Conservation (phyloP, 345 rosid genomes). For the Gossypioides kirkii region DNA sequence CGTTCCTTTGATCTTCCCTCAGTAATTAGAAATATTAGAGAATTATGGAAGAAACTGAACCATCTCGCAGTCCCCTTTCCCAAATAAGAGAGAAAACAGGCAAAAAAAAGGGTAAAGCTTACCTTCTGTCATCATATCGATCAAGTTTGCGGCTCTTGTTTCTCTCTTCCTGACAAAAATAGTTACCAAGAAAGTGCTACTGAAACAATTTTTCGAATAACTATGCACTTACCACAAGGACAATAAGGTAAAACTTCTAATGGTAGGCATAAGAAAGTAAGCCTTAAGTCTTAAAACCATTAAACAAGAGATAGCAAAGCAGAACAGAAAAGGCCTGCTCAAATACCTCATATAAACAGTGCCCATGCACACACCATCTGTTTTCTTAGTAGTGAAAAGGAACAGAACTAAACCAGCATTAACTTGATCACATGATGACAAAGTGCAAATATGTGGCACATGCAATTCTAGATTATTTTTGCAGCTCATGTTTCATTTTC, state of each 20-base stretch:
- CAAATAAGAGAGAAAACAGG: not conserved
- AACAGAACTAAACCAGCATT: not conserved
- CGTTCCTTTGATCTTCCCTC: conserved; percentile 69
- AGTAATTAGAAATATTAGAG: conserved; percentile 3
- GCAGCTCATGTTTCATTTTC: not conserved
- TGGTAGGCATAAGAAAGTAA: not conserved
- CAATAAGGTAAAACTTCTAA: not conserved
- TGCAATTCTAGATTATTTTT: not conserved
- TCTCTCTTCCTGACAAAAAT: conserved; percentile 69
- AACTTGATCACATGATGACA: not conserved
- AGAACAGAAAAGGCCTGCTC: not conserved
- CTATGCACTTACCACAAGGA: not conserved
- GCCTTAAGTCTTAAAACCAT: not conserved
- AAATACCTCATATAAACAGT: not conserved
- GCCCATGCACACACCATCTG: conserved; percentile 1
- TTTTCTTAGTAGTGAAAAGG: not conserved
- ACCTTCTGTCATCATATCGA: conserved; percentile 52
- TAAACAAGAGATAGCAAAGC: not conserved
- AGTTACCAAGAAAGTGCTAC: conserved; percentile 24
- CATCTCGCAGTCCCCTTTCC: not conserved
- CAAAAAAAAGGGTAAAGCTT: not conserved
- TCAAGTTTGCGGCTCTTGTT: conserved; percentile 64
- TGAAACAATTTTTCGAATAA: conserved; percentile 18
- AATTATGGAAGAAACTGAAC: not conserved
- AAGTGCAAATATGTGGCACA: not conserved